Percentiles rank a stretch among this genome's conserved stretches.
Conservation (phyloP, 129 eudicot species). For the Calendula officinalis region DNA sequence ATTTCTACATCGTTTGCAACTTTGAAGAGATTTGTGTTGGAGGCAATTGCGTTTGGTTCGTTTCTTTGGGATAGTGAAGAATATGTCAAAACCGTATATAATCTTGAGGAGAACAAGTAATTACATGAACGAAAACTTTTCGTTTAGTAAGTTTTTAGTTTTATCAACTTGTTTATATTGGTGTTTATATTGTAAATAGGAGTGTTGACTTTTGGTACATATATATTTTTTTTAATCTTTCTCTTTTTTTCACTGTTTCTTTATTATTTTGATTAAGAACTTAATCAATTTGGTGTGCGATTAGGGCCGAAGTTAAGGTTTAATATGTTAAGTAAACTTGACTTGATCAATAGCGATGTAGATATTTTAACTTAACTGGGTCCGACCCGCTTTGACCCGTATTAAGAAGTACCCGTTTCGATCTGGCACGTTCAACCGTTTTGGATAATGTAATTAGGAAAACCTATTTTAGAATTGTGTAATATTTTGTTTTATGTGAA, state of each 20-base stretch:
- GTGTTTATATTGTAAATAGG: conserved; percentile 26
- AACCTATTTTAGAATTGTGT: too few relatives aligned
- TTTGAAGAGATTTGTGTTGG: conserved; percentile 74
- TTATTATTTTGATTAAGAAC: background rate
- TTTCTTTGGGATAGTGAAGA: conserved; percentile 86
- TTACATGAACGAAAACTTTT: conserved; percentile 8
- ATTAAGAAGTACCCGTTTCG: too few relatives aligned
- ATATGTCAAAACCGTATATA: conserved; percentile 57
- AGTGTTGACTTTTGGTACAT: conserved; percentile 13
- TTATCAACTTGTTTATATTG: conserved; percentile 18
- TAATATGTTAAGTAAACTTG: background rate
- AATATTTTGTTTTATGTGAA: background rate
- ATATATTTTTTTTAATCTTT: background rate
- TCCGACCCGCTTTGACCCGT: too few relatives aligned
- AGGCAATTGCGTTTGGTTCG: conserved; percentile 87
- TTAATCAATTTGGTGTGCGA: background rate
- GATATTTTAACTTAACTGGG: too few relatives aligned
- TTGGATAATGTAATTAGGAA: too few relatives aligned
- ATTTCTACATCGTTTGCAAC: conserved; percentile 71
- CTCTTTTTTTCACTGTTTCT: background rate
- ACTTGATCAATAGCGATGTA: too few relatives aligned
- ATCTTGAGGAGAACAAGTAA: conserved; percentile 53
- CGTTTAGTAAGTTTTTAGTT: background rate
- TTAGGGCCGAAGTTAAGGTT: background rate
- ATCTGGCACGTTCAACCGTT: too few relatives aligned